Conservation (phyloP, 164 flowering plant species). For the Sedum album region DNA sequence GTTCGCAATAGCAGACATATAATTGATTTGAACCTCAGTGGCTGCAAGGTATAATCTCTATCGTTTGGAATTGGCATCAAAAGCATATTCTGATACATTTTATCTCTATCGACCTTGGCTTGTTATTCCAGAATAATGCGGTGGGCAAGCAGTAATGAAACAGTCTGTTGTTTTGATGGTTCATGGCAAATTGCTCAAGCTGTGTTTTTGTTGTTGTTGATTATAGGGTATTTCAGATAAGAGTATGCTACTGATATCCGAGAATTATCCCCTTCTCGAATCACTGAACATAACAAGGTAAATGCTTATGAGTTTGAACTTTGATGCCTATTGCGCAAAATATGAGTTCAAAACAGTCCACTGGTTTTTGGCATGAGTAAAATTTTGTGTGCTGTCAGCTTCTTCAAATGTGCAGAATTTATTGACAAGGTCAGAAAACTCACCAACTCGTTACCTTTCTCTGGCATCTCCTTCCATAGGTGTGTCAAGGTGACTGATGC, state of each 20-base stretch:
- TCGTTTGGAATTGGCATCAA: too few relatives aligned
- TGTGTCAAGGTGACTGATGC: slow-evolving; percentile 73
- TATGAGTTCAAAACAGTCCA: not conserved
- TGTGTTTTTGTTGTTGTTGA: slow-evolving; percentile 8
- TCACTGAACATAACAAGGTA: slow-evolving; percentile 79
- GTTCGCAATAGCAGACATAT: slow-evolving; percentile 59
- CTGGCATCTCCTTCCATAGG: slow-evolving; percentile 27
- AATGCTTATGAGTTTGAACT: slow-evolving; percentile 6
- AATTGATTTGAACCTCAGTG: slow-evolving; percentile 74
- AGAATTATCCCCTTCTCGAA: slow-evolving; percentile 48
- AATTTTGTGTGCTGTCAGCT: not conserved
- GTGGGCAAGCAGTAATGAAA: too few relatives aligned
- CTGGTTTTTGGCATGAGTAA: too few relatives aligned
- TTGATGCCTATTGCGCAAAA: not conserved
- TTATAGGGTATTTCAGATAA: slow-evolving; percentile 61
- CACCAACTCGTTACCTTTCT: not conserved
- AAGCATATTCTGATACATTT: too few relatives aligned
- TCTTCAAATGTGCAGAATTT: not conserved
- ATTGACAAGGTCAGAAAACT: not conserved
- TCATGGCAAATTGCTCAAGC: not conserved
- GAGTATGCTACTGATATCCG: slow-evolving; percentile 55
- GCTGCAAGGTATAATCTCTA: slow-evolving; percentile 65
- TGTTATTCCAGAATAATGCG: too few relatives aligned
- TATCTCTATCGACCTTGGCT: too few relatives aligned
- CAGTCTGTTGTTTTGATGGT: not conserved